These are phyloP conservation scores for Pyrus pyrifolia DNA, from an alignment of 306 rosid genomes.

Conservation along the genomic window DNA sequence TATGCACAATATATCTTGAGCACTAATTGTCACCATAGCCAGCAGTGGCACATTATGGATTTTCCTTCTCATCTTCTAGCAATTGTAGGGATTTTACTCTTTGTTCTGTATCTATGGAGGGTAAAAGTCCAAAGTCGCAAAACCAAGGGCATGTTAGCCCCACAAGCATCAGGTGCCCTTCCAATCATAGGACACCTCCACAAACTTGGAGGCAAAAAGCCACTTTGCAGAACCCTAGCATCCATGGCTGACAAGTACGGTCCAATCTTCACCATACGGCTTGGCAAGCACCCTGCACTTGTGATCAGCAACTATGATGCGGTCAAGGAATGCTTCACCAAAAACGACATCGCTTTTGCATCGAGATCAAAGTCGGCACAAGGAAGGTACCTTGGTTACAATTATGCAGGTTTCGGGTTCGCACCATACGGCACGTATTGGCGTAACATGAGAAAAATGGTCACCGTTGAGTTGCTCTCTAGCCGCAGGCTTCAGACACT, in stretches of 20 bases:
- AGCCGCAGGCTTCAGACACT: slow-evolving; percentile 32
- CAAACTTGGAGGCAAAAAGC: slow-evolving; percentile 18
- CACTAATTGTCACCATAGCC: not conserved
- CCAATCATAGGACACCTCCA: slow-evolving; percentile 60
- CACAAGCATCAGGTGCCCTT: slow-evolving; percentile 32
- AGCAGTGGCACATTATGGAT: slow-evolving; percentile 13
- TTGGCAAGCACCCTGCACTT: slow-evolving; percentile 36
- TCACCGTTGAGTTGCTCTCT: slow-evolving; percentile 34
- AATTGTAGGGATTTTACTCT: slow-evolving; percentile 2
- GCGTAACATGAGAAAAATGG: slow-evolving; percentile 28
- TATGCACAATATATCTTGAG: not conserved
- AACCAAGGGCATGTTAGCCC: slow-evolving; percentile 22
- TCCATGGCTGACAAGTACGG: slow-evolving; percentile 42
- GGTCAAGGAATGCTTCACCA: slow-evolving; percentile 50
- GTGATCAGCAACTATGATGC: slow-evolving; percentile 40
- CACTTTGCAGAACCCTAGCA: slow-evolving; percentile 32
- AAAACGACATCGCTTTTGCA: slow-evolving; percentile 38
- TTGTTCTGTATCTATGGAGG: slow-evolving; percentile 18
- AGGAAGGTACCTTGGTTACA: slow-evolving; percentile 38
- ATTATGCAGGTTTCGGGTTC: not conserved
- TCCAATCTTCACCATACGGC: slow-evolving; percentile 35
- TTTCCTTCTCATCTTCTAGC: slow-evolving; percentile 12
- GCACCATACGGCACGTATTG: not conserved
- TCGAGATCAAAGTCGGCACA: slow-evolving; percentile 35
- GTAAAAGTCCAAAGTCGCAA: not conserved